A percentile compares a stretch with the other conserved stretches of the same genome.
Conservation (phyloP, 768 basidiomycete genomes). For the Paxillus rubicundulus region DNA sequence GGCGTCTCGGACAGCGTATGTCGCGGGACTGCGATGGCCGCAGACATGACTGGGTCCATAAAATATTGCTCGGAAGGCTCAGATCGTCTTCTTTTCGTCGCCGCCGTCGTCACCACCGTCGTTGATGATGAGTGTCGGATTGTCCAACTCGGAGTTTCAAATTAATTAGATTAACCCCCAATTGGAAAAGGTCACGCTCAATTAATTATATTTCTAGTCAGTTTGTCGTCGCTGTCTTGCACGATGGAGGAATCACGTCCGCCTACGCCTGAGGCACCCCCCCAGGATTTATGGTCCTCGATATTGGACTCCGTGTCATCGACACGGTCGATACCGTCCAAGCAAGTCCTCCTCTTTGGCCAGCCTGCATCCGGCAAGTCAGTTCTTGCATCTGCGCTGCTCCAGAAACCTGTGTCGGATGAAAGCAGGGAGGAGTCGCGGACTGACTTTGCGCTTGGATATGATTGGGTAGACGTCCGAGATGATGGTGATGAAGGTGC, state of each 20-base stretch:
- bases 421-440: conserved; percentile 57
- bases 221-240: background rate
- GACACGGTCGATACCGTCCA: conserved; percentile 77
- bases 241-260: conserved; percentile 49
- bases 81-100: background rate
- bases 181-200: background rate
- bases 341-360: conserved; percentile 84
- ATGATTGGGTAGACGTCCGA: conserved; percentile 86
- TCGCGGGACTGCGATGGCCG: conserved; percentile 48
- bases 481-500: conserved; percentile 94
- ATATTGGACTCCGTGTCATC: conserved; percentile 88
- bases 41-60: conserved; percentile 33
- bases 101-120: conserved; percentile 7
- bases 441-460: conserved; percentile 83
- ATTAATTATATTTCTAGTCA: background rate
- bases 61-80: conserved; percentile 7
- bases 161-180: background rate
- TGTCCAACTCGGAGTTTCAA: conserved; percentile 26
- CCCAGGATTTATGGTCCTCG: conserved; percentile 87
- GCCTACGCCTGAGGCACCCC: conserved; percentile 70
- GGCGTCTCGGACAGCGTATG: conserved; percentile 70
- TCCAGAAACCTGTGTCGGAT: conserved; percentile 62
- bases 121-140: conserved; percentile 5
- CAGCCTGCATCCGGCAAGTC: conserved; percentile 79
- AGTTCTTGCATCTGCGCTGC: conserved; percentile 63